Base-by-base conservation (phyloP, 768 basidiomycete species). In the Chlorophyllum brunneum region DNA sequence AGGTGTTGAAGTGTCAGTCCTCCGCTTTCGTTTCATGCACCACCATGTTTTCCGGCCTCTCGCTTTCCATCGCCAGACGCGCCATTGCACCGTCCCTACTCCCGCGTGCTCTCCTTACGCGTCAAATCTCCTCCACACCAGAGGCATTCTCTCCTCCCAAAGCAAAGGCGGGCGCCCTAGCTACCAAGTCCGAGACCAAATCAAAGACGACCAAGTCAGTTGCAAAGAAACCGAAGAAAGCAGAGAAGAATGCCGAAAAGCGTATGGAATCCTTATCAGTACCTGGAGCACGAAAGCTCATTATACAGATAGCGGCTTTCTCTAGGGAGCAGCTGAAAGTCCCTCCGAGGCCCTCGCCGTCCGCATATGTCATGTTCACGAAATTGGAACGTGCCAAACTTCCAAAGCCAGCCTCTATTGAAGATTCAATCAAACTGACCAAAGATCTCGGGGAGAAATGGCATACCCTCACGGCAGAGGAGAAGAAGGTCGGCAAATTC, bases 401-500 rank as follows among this genome's bases (percentile, higher is more conserved):
- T 10, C 26, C 37, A 26, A 49, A 49, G 29, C 2, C 24, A 16
- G 11, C 9, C 5, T 2, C 37, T 30, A 22, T 40, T 9, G 27
- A 3, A 31, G 39, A 20, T 5, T 6, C 10, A 5, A n/a, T 13
- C 13, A n/a, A 10, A 1, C 26, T 15, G 5, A 5, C 29, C n/a
- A 34, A 9, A 5, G 11, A 18, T 2, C 2, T 42, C 3, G 31
- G 23, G 8, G 27, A 16, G 18, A 43, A 51, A 43, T 55, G 54
- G 54, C 18, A 38, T 2, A 24, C 16, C 9, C 15, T 55, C 9
- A 31, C 48, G 1, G 22, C 5, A 5, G 40, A 43, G 15, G 48
- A 55, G 43, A 44, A 55, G 40, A 26, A 55, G 48, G 54, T 51
- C n/a, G 10, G 46, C 24, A 15, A 16, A 36, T 36, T 5, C 16